Percentiles rank a stretch among this genome's conserved stretches.
Evolutionary conservation across 2,329 filamentous ascomycete genomes (phyloP).

Genomic region (Sphaerostilbella broomeana): DNA sequence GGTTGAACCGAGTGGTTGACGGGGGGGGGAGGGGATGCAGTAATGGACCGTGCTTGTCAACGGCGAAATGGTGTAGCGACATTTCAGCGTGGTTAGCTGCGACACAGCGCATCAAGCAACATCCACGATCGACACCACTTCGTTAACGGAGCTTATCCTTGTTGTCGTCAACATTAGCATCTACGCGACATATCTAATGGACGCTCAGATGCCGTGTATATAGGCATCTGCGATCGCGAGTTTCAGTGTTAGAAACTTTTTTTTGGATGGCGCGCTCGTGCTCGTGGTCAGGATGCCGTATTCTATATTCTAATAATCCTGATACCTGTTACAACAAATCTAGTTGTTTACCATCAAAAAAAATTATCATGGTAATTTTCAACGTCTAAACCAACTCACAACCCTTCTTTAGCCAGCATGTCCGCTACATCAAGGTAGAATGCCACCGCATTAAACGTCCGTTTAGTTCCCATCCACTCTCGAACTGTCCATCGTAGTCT

Average conservation of each 20-base stretch:
- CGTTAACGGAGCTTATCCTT: neutral
- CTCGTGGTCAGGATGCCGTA: slow-evolving; percentile 20
- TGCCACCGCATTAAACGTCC: slow-evolving; percentile 59
- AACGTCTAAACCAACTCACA: slow-evolving; percentile 20
- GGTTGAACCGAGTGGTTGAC: slow-evolving; percentile 6
- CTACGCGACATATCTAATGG: slow-evolving; percentile 3
- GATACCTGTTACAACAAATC: slow-evolving; percentile 18
- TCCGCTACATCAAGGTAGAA: slow-evolving; percentile 61
- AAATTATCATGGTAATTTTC: neutral
- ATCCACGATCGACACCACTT: slow-evolving; percentile 10
- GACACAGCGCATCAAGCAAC: slow-evolving; percentile 6
- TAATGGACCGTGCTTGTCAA: slow-evolving; percentile 14
- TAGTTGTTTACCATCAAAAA: slow-evolving; percentile 10
- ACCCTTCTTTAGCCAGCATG: slow-evolving; percentile 64
- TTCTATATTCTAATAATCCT: slow-evolving; percentile 20
- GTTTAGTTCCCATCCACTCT: slow-evolving; percentile 44
- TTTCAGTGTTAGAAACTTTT: slow-evolving; percentile 7
- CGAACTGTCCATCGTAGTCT: slow-evolving; percentile 49
- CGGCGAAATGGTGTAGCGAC: slow-evolving; percentile 15
- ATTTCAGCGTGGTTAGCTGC: slow-evolving; percentile 11
- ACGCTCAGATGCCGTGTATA: slow-evolving; percentile 8
- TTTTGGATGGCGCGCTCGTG: slow-evolving; percentile 14
- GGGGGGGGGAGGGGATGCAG: slow-evolving; percentile 12
- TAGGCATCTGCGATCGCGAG: slow-evolving; percentile 2
- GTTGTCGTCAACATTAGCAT: slow-evolving; percentile 9